phyloP scores from a whole-genome alignment of 208 protist species.

The Blastocrithidia nonstop region DNA sequence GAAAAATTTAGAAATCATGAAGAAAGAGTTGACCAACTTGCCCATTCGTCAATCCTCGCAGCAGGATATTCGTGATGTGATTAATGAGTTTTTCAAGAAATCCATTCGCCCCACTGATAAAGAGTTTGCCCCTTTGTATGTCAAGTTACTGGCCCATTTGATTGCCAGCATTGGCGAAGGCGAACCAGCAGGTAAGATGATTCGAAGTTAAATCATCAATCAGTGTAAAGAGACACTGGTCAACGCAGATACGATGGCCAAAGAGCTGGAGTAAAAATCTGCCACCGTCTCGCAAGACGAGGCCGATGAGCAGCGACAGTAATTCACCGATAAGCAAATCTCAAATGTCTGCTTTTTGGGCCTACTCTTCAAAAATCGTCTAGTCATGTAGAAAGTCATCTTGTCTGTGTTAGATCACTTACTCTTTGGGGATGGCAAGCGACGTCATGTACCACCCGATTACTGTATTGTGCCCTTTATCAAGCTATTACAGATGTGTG shows the following conservation, averaged over 20 bases:
- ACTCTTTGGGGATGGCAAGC: constrained; percentile 40
- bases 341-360: constrained; percentile 78
- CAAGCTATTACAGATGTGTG: constrained; percentile 61
- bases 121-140: constrained; percentile 62
- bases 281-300: constrained; percentile 34
- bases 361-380: constrained; percentile 38
- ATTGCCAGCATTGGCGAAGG: constrained; percentile 50
- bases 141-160: constrained; percentile 56
- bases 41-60: constrained; percentile 75
- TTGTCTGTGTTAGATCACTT: constrained; percentile 47
- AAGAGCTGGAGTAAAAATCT: constrained; percentile 26
- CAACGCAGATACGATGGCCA: constrained; percentile 17
- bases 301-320: constrained; percentile 31
- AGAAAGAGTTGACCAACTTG: constrained; percentile 47
- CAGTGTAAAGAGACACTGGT: constrained; percentile 65
- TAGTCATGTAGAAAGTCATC: constrained; percentile 49
- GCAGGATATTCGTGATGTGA: constrained; percentile 70
- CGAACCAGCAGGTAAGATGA: constrained; percentile 41
- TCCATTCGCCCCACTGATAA: constrained; percentile 62
- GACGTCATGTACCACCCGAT: constrained; percentile 42
- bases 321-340: constrained; percentile 64
- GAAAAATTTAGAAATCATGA: constrained; percentile 55
- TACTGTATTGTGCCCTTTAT: constrained; percentile 69
- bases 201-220: constrained; percentile 46
- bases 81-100: constrained; percentile 78